These are phyloP conservation scores for Lichtheimia ramosa DNA, from an alignment of 371 early-diverging fungal genomes.

Conservation along the genomic window DNA sequence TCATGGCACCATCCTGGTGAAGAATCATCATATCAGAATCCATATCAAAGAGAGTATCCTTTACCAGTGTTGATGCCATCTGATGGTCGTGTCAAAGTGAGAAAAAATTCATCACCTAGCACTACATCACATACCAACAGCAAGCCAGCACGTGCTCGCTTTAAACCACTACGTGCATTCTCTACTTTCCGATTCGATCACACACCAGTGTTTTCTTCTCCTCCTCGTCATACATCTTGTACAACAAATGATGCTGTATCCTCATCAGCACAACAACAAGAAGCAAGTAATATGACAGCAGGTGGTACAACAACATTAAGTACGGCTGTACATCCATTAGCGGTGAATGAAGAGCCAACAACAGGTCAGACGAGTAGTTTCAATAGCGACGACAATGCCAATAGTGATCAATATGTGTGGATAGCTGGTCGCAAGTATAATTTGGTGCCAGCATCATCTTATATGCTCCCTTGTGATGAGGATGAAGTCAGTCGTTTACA, in stretches of 20 bases:
- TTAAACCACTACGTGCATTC: slow-evolving; percentile 5
- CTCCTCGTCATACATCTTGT: not conserved
- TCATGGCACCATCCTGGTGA: slow-evolving; percentile 12
- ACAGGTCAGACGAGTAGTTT: slow-evolving; percentile 1
- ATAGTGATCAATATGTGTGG: slow-evolving; percentile 15
- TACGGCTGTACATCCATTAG: slow-evolving; percentile 8
- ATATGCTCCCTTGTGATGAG: slow-evolving; percentile 48
- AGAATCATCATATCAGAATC: slow-evolving; percentile 10
- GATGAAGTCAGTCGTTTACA: slow-evolving; percentile 47
- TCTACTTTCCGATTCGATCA: slow-evolving; percentile 5
- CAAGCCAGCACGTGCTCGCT: slow-evolving; percentile 1
- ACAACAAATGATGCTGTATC: not conserved
- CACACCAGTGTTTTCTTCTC: not conserved
- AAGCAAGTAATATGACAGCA: not conserved
- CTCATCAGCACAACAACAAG: not conserved
- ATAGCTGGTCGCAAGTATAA: slow-evolving; percentile 32
- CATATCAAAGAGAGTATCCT: slow-evolving; percentile 34
- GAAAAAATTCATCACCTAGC: slow-evolving; percentile 39
- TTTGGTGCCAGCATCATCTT: slow-evolving; percentile 21
- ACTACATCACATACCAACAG: not conserved
- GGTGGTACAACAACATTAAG: not conserved
- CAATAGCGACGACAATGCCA: not conserved
- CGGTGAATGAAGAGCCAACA: not conserved
- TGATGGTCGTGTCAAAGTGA: slow-evolving; percentile 30
- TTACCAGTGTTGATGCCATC: slow-evolving; percentile 28